phyloP scores from a whole-genome alignment of 805 yeast species.

The Nakazawaea wyomingensis region DNA sequence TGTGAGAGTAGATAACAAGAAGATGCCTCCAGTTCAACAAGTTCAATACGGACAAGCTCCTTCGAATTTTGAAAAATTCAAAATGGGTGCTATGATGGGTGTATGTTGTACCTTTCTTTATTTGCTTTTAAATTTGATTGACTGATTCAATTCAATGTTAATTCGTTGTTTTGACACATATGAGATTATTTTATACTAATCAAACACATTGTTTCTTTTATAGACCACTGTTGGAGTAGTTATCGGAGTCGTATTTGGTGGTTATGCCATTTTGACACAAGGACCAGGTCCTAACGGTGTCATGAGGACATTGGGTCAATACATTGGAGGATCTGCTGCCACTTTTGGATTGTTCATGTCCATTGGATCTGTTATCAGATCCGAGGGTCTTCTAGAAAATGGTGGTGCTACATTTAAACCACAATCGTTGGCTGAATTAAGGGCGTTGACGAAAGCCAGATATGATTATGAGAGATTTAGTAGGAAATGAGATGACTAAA shows the following conservation, averaged over 20 bases:
- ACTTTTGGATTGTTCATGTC: conserved; percentile 97
- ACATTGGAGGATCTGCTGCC: conserved; percentile 93
- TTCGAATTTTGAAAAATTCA: conserved; percentile 90
- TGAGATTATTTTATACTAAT: too few species aligned
- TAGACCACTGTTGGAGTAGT: conserved; percentile 81
- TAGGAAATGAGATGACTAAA: too few species aligned
- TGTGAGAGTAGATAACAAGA: neutral
- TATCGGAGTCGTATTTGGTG: conserved; percentile 92
- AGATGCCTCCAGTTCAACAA: conserved; percentile 67
- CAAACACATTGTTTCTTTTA: too few species aligned
- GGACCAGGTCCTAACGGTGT: conserved; percentile 99
- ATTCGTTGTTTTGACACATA: too few species aligned
- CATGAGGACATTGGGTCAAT: conserved; percentile 94
- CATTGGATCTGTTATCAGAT: conserved; percentile 86
- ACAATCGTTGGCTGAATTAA: conserved; percentile 29
- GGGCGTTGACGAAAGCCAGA: conserved; percentile 38
- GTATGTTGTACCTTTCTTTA: conserved; percentile 28
- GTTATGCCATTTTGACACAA: conserved; percentile 79
- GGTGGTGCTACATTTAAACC: conserved; percentile 21
- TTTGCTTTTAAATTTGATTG: too few species aligned
- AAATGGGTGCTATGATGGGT: conserved; percentile 99
- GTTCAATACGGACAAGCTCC: conserved; percentile 62
- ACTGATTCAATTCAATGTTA: too few species aligned
- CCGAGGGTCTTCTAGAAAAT: conserved; percentile 41
- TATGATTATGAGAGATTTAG: conserved; percentile 25